Evolutionary conservation across 257 asterid species (phyloP), one percentile per base, ranked within the genome.

Genomic region (Salvia hispanica): DNA sequence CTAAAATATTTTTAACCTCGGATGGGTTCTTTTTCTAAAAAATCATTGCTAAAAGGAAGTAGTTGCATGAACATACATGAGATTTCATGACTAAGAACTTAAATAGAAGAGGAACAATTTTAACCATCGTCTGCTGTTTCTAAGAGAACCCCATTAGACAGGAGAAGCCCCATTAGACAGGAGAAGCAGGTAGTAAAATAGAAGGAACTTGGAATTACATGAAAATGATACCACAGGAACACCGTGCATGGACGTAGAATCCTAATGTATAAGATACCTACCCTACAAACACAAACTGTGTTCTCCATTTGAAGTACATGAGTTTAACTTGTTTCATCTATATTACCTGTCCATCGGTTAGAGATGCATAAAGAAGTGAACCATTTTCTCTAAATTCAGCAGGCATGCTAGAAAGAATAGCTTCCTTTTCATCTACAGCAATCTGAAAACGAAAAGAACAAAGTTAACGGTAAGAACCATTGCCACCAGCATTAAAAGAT

Each of bases 261-360:
- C 39, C 64, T 14, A 40, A 39, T 18, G 50, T 61, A 52, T 54
- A 46, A 51, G 60, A 48, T 39, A 56, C 40, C 52, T 39, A 56
- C 40, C 52, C 46, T 55, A 58, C 56, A 57, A 66, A 47, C 50
- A 40, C 18, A 69, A 70, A 50, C 64, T 55, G 55, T 33, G 28
- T 7, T 43, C 78, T 43, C 18, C 64, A 54, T 61, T 60, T 66
- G 36, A 58, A 61, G 62, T 72, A 48, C 63, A 56, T 69, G 64
- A 79, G 56, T 50, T 64, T 69, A 74, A 67, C 54, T 4, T 55
- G 45, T 42, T 53, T 79, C 72, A 67, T 63, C 56, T 56, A 36
- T 45, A 72, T 64, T 88, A 93, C 99, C 97, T 93, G 79, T 48
- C 95, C 96, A 6, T 93, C 95, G 55, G 82, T 78, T n/a, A 93